phyloP scores from a whole-genome alignment of 352 stramenopile species.

The Pythium vanterpoolii region DNA sequence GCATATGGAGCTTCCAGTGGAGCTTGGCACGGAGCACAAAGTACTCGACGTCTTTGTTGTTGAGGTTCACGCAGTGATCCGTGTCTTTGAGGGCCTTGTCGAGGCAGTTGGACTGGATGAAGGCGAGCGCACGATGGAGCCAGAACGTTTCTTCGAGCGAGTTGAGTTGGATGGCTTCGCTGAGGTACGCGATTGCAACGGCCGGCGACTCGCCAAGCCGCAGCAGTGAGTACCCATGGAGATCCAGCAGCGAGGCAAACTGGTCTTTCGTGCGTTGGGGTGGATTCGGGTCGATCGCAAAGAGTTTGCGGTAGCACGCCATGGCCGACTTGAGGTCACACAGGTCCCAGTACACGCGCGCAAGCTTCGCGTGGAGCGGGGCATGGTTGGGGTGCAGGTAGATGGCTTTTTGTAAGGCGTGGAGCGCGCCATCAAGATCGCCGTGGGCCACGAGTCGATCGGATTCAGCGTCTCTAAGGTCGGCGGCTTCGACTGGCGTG shows the following conservation, averaged over 20 bases:
- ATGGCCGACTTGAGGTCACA: constrained; percentile 81
- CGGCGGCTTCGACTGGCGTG: constrained; percentile 47
- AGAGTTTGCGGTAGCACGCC: constrained; percentile 73
- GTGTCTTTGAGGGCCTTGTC: constrained; percentile 76
- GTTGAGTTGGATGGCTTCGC: constrained; percentile 73
- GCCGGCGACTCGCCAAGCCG: constrained; percentile 43
- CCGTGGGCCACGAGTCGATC: constrained; percentile 28
- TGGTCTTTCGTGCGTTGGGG: constrained; percentile 72
- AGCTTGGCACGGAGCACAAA: constrained; percentile 81
- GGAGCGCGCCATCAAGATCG: constrained; percentile 47
- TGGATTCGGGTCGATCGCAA: constrained; percentile 50
- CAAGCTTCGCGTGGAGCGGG: constrained; percentile 58
- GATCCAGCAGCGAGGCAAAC: constrained; percentile 66
- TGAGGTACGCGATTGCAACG: constrained; percentile 65
- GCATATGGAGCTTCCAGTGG: constrained; percentile 73
- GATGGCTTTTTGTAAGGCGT: constrained; percentile 70
- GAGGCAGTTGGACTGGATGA: constrained; percentile 55
- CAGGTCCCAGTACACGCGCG: constrained; percentile 67
- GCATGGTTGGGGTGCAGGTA: constrained; percentile 58
- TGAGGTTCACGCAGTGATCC: constrained; percentile 79
- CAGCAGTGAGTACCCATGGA: constrained; percentile 72
- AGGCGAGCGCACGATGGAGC: constrained; percentile 68
- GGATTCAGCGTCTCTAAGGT: constrained; percentile 44
- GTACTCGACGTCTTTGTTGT: constrained; percentile 74
- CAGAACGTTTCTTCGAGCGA: constrained; percentile 68